These are phyloP conservation scores for Eucalyptus polyanthemos DNA, from an alignment of 345 rosid genomes.

Conservation along the genomic window DNA sequence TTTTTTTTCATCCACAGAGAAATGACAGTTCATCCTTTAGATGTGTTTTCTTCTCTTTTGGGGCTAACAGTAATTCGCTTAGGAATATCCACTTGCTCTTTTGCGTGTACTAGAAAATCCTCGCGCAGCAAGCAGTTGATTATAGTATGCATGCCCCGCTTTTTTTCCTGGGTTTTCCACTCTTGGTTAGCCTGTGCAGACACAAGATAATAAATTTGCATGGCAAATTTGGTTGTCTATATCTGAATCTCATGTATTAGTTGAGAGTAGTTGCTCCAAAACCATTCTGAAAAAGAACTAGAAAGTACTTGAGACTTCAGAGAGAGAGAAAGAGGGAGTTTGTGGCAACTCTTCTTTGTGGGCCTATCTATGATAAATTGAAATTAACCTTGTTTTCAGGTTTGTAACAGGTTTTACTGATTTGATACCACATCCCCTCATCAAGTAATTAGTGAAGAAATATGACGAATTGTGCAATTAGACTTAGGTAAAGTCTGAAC, in stretches of 20 bases:
- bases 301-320: not conserved
- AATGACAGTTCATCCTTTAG: constrained; percentile 17
- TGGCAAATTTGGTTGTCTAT: not conserved
- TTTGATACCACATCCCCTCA: not conserved
- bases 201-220: not conserved
- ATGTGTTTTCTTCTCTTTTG: not conserved
- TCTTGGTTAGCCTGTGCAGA: not conserved
- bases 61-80: constrained; percentile 10
- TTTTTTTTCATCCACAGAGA: constrained; percentile 22
- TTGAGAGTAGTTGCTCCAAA: not conserved
- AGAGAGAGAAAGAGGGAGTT: not conserved
- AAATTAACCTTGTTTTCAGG: not conserved
- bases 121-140: constrained; percentile 14
- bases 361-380: not conserved
- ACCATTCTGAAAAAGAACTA: not conserved
- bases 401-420: not conserved
- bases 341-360: not conserved
- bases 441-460: not conserved
- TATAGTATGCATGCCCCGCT: not conserved
- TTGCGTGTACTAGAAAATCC: constrained; percentile 2
- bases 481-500: not conserved
- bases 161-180: not conserved
- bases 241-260: not conserved
- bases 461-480: not conserved
- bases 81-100: not conserved